Evolutionary conservation across 1,284 basidiomycete genomes (phyloP).

Genomic region (Moesziomyces sp.): DNA sequence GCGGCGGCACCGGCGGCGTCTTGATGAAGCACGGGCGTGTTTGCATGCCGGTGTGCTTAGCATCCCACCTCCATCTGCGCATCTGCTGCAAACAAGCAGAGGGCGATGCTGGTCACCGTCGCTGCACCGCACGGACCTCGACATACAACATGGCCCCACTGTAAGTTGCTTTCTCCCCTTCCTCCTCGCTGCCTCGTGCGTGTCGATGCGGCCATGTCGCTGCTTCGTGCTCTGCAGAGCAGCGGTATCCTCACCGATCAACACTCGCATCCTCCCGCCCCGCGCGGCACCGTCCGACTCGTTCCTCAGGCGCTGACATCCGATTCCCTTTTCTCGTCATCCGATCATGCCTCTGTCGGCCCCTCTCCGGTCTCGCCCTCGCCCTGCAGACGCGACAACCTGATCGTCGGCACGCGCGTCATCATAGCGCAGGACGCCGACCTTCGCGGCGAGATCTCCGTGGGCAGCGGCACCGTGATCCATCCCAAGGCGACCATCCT

Average conservation of each 20-base stretch:
- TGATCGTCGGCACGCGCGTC: slow-evolving; percentile 52
- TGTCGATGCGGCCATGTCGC: slow-evolving; percentile 16
- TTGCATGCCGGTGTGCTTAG: too few relatives aligned
- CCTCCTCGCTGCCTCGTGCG: neutral
- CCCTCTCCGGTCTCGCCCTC: neutral
- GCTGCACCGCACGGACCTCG: slow-evolving; percentile 21
- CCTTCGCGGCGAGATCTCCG: slow-evolving; percentile 54
- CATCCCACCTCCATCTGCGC: too few relatives aligned
- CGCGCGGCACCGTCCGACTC: slow-evolving; percentile 4
- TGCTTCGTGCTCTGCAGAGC: slow-evolving; percentile 35
- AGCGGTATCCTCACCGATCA: slow-evolving; percentile 28
- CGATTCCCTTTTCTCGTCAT: slow-evolving; percentile 1
- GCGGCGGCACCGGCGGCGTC: too few relatives aligned
- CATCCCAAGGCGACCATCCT: slow-evolving; percentile 92
- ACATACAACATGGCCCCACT: slow-evolving; percentile 27
- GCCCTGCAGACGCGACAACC: slow-evolving; percentile 44
- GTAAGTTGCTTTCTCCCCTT: slow-evolving; percentile 16
- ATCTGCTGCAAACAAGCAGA: too few relatives aligned
- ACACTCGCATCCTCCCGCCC: slow-evolving; percentile 9
- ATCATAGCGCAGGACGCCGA: slow-evolving; percentile 55
- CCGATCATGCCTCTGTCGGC: neutral
- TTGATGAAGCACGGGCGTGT: too few relatives aligned
- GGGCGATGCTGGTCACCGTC: too few relatives aligned
- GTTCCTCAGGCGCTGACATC: slow-evolving; percentile 9
- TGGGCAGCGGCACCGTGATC: slow-evolving; percentile 75